Base-by-base conservation (phyloP, 2,329 filamentous ascomycete genomes). In the Aspergillus versicolor region DNA sequence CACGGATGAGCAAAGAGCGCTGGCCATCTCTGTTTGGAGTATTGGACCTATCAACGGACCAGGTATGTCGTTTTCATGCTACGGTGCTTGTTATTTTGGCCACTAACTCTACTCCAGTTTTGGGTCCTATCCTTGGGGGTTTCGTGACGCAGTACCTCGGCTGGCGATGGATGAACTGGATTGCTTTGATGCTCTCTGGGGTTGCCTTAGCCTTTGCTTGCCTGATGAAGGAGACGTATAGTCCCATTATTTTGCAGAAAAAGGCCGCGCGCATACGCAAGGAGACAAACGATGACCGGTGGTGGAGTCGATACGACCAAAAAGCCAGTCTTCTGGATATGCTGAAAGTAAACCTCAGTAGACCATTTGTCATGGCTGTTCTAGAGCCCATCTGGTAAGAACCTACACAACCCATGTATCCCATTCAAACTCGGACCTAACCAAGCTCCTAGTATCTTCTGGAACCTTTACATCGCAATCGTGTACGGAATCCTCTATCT, bases 81-180 rank as follows among this genome's bases (percentile, higher is more conserved):
- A 15, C 34, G 12, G 11, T 5, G 5, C 9, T 11, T 19, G 3
- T 6, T 2, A 0, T 3, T 43, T 30, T 11, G 7, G 17, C 17
- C 12, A 17, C 54, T 65, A 47, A 64, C 45, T 45, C 21, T 47
- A 11, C 6, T 1, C 8, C 51, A 73, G 74, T 77, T 0, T 77
- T 86, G 30, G 87, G 88, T 0, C 88, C 89, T 0, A 75, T 92
- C 1, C 87, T 96, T 34, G 92, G 92, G 21, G 92, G 92, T 0
- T 95, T 96, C 64, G 84, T 89, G 1, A 90, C 79, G 4, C 70
- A 79, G 57, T 78, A 78, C 61, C 78, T 94, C 2, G 91, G 91
- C 11, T 97, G 92, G 92, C 79, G 92, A 30, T 96, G 91, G 91
- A 88, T 88, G 38, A 89, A 90, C 67, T 96, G 90, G 89, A 81